phyloP scores from a whole-genome alignment of 345 rosid genomes.

The Euclidium syriacum region DNA sequence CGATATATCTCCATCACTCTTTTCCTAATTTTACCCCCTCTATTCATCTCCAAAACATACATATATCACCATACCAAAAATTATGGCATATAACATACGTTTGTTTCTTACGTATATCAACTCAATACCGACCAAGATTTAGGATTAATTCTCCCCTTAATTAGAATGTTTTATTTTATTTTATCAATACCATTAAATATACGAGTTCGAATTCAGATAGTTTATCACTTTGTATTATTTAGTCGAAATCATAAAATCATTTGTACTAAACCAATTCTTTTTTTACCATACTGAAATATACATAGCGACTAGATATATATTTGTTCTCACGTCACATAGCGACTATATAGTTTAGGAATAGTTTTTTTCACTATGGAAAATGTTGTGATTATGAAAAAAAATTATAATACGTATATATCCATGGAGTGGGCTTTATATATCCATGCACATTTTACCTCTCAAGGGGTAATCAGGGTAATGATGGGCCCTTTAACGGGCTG shows the following conservation, averaged over 20 bases:
- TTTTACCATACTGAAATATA: background rate
- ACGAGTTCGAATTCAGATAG: too few species aligned
- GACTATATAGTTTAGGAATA: background rate
- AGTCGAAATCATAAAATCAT: background rate
- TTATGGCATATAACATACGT: too few species aligned
- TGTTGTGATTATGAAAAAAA: background rate
- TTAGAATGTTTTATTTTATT: too few species aligned
- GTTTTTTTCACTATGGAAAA: background rate
- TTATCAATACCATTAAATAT: too few species aligned
- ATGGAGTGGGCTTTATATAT: background rate
- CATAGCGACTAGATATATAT: background rate
- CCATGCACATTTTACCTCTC: too few species aligned
- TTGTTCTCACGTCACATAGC: background rate
- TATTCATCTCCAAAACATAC: background rate
- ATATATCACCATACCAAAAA: background rate
- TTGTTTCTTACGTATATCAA: background rate
- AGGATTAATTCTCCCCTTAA: background rate
- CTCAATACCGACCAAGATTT: background rate
- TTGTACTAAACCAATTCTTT: background rate
- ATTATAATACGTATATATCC: background rate
- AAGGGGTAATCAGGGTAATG: too few species aligned
- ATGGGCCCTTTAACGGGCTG: too few species aligned
- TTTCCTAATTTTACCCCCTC: slow-evolving; percentile 16
- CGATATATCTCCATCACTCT: slow-evolving; percentile 28
- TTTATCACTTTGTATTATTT: too few species aligned